These are phyloP conservation scores for Prunus mongolica DNA, from an alignment of 306 rosid genomes.

Conservation along the genomic window DNA sequence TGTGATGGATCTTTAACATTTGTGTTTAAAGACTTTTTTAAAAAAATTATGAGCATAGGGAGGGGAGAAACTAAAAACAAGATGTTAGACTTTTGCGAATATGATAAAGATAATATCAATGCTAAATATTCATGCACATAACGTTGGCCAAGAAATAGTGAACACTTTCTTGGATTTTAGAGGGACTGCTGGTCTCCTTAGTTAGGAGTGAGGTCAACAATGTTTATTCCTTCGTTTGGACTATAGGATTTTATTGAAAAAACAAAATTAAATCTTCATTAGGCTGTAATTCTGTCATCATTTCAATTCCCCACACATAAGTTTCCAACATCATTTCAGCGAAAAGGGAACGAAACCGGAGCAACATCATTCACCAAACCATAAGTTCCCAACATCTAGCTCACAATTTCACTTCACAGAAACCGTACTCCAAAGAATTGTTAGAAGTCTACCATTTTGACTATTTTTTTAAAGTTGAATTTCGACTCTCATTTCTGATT, in stretches of 20 bases:
- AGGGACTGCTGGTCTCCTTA: not conserved
- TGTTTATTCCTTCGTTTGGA: slow-evolving; percentile 5
- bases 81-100: not conserved
- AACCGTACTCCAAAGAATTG: not conserved
- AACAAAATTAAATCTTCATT: not conserved
- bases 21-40: no score
- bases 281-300: slow-evolving; percentile 3
- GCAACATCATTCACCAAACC: not conserved
- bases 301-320: not conserved
- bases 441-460: not conserved
- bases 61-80: not conserved
- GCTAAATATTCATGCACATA: not conserved
- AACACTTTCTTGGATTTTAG: slow-evolving; percentile 2
- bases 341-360: not conserved
- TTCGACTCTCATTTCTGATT: not conserved
- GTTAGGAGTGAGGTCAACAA: not conserved
- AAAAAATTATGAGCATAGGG: not conserved
- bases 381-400: not conserved
- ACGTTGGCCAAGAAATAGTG: not conserved
- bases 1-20: no score
- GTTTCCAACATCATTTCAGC: not conserved
- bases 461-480: not conserved
- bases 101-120: not conserved
- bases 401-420: not conserved
- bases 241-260: not conserved